These are phyloP conservation scores for Dendrobium huoshanense DNA, from an alignment of 106 monocot genomes.

Conservation along the genomic window DNA sequence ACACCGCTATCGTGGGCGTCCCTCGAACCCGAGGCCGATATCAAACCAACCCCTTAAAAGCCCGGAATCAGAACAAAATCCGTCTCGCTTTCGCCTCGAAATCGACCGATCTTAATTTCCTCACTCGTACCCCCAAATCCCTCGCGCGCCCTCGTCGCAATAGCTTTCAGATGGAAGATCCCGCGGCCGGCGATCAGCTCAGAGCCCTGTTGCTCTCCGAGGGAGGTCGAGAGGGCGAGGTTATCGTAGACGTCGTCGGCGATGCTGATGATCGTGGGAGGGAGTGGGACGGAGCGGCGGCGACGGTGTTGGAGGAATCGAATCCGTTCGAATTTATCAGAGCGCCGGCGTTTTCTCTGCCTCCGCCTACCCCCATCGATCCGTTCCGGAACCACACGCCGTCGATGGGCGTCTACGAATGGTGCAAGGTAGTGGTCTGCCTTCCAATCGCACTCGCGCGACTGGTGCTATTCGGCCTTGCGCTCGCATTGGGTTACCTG, in stretches of 20 bases:
- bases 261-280: not conserved
- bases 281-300: not conserved
- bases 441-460: slow-evolving; percentile 44
- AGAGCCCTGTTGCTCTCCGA: not conserved
- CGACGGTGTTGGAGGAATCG: not conserved
- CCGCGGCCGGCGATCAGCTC: not conserved
- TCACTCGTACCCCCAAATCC: not conserved
- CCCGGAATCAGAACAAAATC: not conserved
- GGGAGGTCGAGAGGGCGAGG: not conserved
- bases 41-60: not conserved
- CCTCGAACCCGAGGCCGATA: not conserved
- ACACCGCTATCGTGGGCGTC: not conserved
- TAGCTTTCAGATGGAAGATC: not conserved
- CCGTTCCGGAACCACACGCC: slow-evolving; percentile 89
- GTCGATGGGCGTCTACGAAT: slow-evolving; percentile 45
- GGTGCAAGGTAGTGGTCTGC: slow-evolving; percentile 43
- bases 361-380: slow-evolving; percentile 37
- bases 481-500: slow-evolving; percentile 54
- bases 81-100: no score
- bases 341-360: slow-evolving; percentile 15
- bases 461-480: slow-evolving; percentile 60
- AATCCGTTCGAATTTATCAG: slow-evolving; percentile 69
- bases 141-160: not conserved
- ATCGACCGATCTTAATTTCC: no score
- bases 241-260: not conserved